Base-by-base conservation (phyloP, 2,329 filamentous ascomycete genomes). In the Teratosphaeria nubilosa region DNA sequence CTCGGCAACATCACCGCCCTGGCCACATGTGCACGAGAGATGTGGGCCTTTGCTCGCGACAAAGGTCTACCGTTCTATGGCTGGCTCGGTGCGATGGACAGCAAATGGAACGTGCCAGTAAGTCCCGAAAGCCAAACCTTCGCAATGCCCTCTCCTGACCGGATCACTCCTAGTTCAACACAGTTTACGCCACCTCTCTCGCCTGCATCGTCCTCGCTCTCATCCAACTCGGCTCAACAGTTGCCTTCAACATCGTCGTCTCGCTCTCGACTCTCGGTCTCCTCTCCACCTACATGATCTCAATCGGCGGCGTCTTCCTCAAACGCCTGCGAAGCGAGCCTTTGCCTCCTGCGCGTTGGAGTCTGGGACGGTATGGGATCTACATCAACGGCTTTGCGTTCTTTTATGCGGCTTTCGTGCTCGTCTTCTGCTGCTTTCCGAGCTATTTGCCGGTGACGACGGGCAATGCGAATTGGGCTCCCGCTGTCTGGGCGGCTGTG, bases 221-320 rank as follows among this genome's bases (percentile, higher is more conserved):
- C 31, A 69, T 73, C 61, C 63, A 68, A 16, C 63, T 73, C 31
- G 70, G 71, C 20, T 71, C 68, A 14, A 65, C 64, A 2, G 60
- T 65, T 11, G 70, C 70, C 22, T 70, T 73, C 57, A 61, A 64
- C 34, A 62, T 67, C 53, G 67, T 73, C 59, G 64, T 69, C 27
- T 72, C 70, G 7, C 62, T 73, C 1, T 68, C 66, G 0, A 63
- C 66, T 1, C 63, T 66, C 1, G 69, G 65, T 4, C 64, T 72
- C 14, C 64, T 72, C 58, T 65, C 60, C 25, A 71, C 70, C 1
- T 73, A 73, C 62, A 62, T 71, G 37, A 64, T 72, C 22, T 67
- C 64, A 30, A 70, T 72, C 56, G 69, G 70, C 52, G 71, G 70
- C 30, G 60, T 65, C 13, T 58, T 64, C 24, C 56, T 59, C 30